A percentile compares a stretch with the other conserved stretches of the same genome.
phyloP scores from a whole-genome alignment of 257 asterid genomes.

The Plantago elongata region DNA sequence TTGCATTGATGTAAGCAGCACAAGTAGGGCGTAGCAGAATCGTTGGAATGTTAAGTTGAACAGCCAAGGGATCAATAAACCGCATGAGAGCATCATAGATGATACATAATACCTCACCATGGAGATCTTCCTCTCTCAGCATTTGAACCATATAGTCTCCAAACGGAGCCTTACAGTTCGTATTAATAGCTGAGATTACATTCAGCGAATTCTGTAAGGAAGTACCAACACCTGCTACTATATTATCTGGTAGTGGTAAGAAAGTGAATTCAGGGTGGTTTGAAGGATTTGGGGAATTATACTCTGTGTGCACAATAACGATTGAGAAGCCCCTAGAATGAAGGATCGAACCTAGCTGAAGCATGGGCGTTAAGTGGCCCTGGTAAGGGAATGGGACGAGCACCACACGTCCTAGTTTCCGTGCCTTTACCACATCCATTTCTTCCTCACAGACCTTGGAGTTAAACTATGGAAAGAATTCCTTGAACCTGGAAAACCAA shows the following conservation, averaged over 20 bases:
- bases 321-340: conserved; percentile 47
- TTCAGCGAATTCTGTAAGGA: conserved; percentile 15
- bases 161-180: conserved; percentile 32
- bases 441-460: background rate
- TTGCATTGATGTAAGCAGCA: conserved; percentile 29
- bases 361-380: conserved; percentile 55
- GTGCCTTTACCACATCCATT: conserved; percentile 8
- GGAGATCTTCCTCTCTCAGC: conserved; percentile 15
- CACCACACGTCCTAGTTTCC: conserved; percentile 7
- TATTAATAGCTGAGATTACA: conserved; percentile 16
- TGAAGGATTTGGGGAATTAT: conserved; percentile 36
- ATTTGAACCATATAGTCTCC: conserved; percentile 22
- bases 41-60: conserved; percentile 30
- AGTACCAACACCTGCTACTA: conserved; percentile 5
- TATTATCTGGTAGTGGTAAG: conserved; percentile 19
- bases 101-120: conserved; percentile 22
- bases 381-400: conserved; percentile 40
- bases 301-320: conserved; percentile 39
- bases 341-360: conserved; percentile 33
- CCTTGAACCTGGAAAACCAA: too few relatives aligned
- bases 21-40: conserved; percentile 32
- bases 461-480: too few relatives aligned
- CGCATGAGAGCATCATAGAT: conserved; percentile 37
- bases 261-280: conserved; percentile 38
- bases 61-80: conserved; percentile 33